phyloP scores from a whole-genome alignment of 202 grass and related monocot genomes.

The Thinopyrum obtusiflorum region DNA sequence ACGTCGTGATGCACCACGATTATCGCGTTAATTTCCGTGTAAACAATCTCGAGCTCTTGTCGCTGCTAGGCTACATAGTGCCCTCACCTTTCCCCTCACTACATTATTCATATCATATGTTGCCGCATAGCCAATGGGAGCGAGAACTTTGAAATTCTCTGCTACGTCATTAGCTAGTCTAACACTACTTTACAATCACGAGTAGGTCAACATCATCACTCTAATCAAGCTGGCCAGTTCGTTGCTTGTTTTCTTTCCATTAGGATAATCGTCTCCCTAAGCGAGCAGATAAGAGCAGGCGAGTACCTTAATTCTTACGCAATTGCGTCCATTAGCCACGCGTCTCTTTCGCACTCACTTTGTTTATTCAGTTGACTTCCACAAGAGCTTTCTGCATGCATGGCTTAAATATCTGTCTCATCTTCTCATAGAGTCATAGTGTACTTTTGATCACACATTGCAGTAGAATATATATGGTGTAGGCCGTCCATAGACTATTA shows the following conservation, averaged over 20 bases:
- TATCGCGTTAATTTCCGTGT: background rate
- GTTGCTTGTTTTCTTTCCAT: background rate
- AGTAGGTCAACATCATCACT: slow-evolving; percentile 50
- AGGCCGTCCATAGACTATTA: background rate
- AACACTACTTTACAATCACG: slow-evolving; percentile 31
- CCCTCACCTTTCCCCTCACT: slow-evolving; percentile 16
- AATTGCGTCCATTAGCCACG: slow-evolving; percentile 25
- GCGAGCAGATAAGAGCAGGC: slow-evolving; percentile 10
- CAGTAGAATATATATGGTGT: background rate
- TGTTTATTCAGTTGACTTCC: slow-evolving; percentile 47
- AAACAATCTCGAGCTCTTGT: slow-evolving; percentile 20
- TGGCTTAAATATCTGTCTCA: background rate
- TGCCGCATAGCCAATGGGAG: background rate
- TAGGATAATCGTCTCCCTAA: slow-evolving; percentile 17
- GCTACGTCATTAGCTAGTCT: slow-evolving; percentile 26
- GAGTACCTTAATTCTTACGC: slow-evolving; percentile 49
- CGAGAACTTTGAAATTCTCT: background rate
- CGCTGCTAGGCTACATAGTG: slow-evolving; percentile 20
- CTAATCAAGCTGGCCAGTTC: background rate
- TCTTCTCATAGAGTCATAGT: background rate
- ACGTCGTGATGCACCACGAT: slow-evolving; percentile 44
- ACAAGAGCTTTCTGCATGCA: background rate
- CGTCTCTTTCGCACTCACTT: slow-evolving; percentile 21
- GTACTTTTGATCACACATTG: background rate
- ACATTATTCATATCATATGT: slow-evolving; percentile 11